Conservation (phyloP, 164 flowering plant genomes). For the Kalanchoe fedtschenkoi region DNA sequence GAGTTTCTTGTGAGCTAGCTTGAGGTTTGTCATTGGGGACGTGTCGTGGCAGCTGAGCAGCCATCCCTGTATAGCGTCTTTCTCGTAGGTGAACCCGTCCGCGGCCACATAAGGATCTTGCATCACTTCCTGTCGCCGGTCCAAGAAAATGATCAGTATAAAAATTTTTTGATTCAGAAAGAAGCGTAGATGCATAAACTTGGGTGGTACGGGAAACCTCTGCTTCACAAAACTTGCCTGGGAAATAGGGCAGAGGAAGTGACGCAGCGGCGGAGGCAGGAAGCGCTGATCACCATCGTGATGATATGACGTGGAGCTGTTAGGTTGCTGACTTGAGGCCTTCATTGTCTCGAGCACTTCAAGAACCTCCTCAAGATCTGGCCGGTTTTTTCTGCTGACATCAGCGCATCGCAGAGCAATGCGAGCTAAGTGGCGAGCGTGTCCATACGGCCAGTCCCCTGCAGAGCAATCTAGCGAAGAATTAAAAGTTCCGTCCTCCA, state of each 20-base stretch:
- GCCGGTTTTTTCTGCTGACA: neutral
- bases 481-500: constrained; percentile 28
- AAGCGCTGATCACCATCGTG: neutral
- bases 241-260: constrained; percentile 55
- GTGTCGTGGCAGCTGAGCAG: constrained; percentile 55
- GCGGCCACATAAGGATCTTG: constrained; percentile 76
- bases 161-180: too few relatives aligned
- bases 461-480: constrained; percentile 44
- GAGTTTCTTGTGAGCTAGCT: constrained; percentile 41
- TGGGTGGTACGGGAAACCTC: neutral
- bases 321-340: constrained; percentile 1
- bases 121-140: constrained; percentile 60
- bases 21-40: constrained; percentile 68
- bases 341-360: constrained; percentile 8
- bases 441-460: constrained; percentile 84
- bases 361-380: constrained; percentile 1
- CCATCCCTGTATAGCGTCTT: constrained; percentile 72
- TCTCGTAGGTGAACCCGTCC: constrained; percentile 82
- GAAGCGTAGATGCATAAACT: neutral
- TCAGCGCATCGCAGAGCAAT: constrained; percentile 2
- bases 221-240: constrained; percentile 23
- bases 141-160: neutral
- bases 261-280: constrained; percentile 32
- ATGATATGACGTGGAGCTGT: neutral
- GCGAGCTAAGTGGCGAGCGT: constrained; percentile 29